Evolutionary conservation across 164 flowering plant genomes (phyloP), one percentile per base, ranked within the genome.

Genomic region (Vitis labrusca): DNA sequence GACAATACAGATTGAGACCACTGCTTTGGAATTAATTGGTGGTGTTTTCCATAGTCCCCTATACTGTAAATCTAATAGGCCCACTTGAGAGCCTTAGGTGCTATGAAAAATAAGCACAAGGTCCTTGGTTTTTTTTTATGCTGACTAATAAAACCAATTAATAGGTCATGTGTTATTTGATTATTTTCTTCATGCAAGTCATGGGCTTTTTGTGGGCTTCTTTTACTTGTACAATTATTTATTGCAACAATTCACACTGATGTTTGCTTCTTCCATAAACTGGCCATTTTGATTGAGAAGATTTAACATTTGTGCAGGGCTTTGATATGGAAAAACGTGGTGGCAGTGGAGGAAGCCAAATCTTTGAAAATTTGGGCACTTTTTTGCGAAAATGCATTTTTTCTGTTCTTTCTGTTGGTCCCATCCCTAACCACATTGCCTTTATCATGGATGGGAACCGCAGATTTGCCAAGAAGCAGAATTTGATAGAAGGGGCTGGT

Each of bases 371-470:
- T 56, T 47, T 76, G 10, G 29, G 8, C 27, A 19, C 14, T 60
- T 63, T 78, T 50, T 23, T 77, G 56, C 61, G 88, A 10, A 79
- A 69, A 48, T 72, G 66, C 23, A 27, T 83, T 17, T 81, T 79
- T 47, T 47, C 14, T 10, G 71, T 89, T 47, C 76, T 90, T 1
- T 77, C 87, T 2, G 72, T 71, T 1, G 95, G 91, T 64, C 88
- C 91, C 16, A 75, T 89, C 8, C 93, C 95, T 9, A 67, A 62
- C 14, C 95, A 88, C 68, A 67, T 87, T 48, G 89, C 88, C 44
- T 87, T 87, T 71, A 85, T 88, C 44, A 30, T 90, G 82, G 92
- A 90, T 65, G 95, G 95, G 5, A 88, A 88, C 70, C 79, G 95
- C 11, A 80, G 95, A 59, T 90, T 70, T 68, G 91, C 89, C 3